Base-by-base conservation (phyloP, 345 rosid species). In the Brassica incana region DNA sequence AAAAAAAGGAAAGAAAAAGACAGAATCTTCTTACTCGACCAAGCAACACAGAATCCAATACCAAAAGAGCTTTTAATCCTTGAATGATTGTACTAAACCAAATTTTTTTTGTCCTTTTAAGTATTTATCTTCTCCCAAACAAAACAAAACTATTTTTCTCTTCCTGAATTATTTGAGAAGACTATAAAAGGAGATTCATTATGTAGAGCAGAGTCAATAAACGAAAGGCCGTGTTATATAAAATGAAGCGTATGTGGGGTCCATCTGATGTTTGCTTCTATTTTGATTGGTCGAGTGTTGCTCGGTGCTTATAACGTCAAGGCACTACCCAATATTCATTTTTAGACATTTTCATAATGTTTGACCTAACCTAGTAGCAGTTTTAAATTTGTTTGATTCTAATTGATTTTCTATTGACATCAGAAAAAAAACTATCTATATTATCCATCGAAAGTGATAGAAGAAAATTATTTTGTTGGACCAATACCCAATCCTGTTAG, bases 1-100 rank as follows among this genome's bases (percentile, higher is more conserved):
- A 25, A 20, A 25, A 10, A 9, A 23, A 56, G 12, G 14, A 36
- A 65, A 36, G 29, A 4, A 45, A 43, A 72, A 30, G 72, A 50
- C n/a, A 52, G 78, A 74, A 79, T 74, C 82, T 79, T 74, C 82
- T 79, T 79, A 71, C 81, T 27, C 59, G 76, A 66, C 38, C 3
- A 5, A 71, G 50, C 73, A 67, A 67, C 74, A 36, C 67, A 68
- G 75, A 74, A 80, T 52, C 78, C 78, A 74, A 80, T 69, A 80
- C 83, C 75, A 58, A 6, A 72, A 78, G 40, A 8, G 54, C n/a
- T 45, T 4, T 64, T 18, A 38, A 8, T 20, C 56, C 52, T 45
- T 59, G 74, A 78, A 73, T 73, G 82, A 73, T 67, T 58, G 35
- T 65, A 71, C 81, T 15, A 29, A 78, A 72, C 73, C 33, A 0